A percentile compares a stretch with the other conserved stretches of the same genome.
These are phyloP conservation scores for Epichloe brachyelytri DNA, from an alignment of 2,329 filamentous ascomycete genomes.

Conservation along the genomic window DNA sequence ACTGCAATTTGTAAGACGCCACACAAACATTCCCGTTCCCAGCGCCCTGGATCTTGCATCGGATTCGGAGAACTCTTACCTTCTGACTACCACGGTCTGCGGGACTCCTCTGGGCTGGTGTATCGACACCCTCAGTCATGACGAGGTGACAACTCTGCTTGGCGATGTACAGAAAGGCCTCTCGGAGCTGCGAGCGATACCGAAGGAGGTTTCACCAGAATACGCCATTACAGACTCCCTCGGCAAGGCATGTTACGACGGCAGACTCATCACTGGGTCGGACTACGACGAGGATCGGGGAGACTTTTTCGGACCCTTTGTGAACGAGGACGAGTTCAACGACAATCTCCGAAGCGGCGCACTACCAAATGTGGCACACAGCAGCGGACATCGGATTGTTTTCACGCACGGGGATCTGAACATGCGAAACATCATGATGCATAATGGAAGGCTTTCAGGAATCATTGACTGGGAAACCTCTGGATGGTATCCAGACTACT, in stretches of 20 bases:
- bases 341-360: neutral
- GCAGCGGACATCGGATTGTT: constrained; percentile 11
- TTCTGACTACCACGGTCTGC: neutral
- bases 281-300: neutral
- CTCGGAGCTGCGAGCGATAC: constrained; percentile 1
- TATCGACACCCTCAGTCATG: constrained; percentile 3
- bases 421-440: constrained; percentile 16
- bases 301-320: constrained; percentile 7
- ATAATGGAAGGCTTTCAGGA: constrained; percentile 14
- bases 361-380: constrained; percentile 1
- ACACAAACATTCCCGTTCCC: constrained; percentile 3
- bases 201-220: neutral
- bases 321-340: constrained; percentile 8
- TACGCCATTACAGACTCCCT: neutral
- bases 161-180: neutral
- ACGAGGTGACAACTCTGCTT: neutral
- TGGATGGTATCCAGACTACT: constrained; percentile 14
- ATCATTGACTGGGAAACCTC: constrained; percentile 16
- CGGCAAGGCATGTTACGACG: constrained; percentile 2
- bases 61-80: neutral
- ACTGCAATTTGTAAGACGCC: constrained; percentile 1
- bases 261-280: neutral
- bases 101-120: neutral
- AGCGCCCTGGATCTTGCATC: constrained; percentile 2
- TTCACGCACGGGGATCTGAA: constrained; percentile 31